phyloP scores from a whole-genome alignment of 306 rosid genomes.

The Inga laurina region DNA sequence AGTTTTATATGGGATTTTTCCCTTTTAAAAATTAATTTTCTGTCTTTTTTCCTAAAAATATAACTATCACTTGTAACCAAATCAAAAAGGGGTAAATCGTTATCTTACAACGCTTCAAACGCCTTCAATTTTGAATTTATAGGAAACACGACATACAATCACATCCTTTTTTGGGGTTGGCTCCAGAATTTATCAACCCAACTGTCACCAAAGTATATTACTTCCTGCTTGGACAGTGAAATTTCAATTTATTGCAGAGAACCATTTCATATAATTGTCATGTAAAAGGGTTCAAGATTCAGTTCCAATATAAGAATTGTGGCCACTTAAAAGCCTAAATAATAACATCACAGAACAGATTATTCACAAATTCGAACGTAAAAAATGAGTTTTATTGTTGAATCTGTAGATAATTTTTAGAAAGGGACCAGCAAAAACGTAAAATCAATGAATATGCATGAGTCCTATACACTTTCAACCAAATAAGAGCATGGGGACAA shows the following conservation, averaged over 20 bases:
- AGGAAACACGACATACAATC: no score
- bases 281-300: background rate
- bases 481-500: background rate
- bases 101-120: background rate
- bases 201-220: background rate
- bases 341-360: no score
- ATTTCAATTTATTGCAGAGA: background rate
- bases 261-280: background rate
- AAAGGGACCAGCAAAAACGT: no score
- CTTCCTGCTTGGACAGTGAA: background rate
- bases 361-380: no score
- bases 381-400: background rate
- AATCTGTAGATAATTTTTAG: background rate
- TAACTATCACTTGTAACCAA: background rate
- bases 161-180: no score
- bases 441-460: background rate
- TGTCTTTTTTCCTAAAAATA: no score
- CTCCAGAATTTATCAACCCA: background rate
- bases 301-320: background rate
- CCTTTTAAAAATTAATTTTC: no score
- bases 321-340: no score
- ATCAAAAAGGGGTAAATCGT: background rate
- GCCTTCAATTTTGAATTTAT: background rate
- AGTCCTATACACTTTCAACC: background rate
- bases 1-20: no score